Base-by-base conservation (phyloP, 805 yeast genomes). In the Teunomyces barrocoloradensis region DNA sequence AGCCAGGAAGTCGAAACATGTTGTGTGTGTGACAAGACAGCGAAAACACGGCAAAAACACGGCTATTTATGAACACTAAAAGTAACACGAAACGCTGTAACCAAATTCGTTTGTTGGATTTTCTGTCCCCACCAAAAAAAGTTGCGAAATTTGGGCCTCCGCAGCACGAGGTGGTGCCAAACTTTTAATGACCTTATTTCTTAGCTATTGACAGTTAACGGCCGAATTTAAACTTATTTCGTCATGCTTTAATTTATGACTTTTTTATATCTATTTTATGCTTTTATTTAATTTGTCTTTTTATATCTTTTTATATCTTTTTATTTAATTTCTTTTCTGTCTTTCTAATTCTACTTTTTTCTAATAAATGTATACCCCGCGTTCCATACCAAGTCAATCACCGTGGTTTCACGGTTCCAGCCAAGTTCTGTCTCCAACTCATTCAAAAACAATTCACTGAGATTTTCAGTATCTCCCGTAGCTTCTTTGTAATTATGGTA, bases 401-500 rank as follows among this genome's bases (percentile, higher is more conserved):
- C 53, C 5, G 75, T 70, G 0, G 71, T 70, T 18, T 69, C 59
- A 34, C 65, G 51, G 21, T 63, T 66, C 82, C 84, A 80, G 0
- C 77, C 77, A n/a, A 74, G 60, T 47, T 60, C 69, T 0, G 57
- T 49, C 46, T 74, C 69, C n/a, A 77, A 58, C 11, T 68, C 70
- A 0, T 55, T 45, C 30, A 66, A 45, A 39, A 63, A 48, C 43
- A 66, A 67, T 15, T 73, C 65, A 11, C 75, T 63, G 36, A 70
- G 65, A 1, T 63, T 55, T 4, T 68, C 69, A 25, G 53, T 56
- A 38, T 59, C 59, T 0, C 71, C 68, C 5, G 75, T 68, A 1
- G 59, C 64, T 15, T 66, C 66, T 42, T 66, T 64, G 78, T 81
- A 85, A 36, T 68, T 71, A 63, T 84, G 88, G 60, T 77, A 80